Evolutionary conservation across 179 eudicot genomes (phyloP), one percentile per base, ranked within the genome.

Genomic region (Spinacia oleracea): DNA sequence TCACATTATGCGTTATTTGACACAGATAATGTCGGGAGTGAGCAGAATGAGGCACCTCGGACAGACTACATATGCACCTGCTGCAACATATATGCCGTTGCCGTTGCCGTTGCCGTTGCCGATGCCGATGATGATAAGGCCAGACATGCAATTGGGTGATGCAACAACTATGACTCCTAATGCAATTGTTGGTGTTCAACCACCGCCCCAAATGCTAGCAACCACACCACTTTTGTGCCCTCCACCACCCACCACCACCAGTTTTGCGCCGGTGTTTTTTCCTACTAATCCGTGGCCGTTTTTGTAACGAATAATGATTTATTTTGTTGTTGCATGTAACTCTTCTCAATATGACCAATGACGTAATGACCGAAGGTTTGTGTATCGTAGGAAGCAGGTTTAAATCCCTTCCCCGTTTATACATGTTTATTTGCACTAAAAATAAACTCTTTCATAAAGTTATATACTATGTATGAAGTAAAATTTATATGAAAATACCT

Each of bases 91-190:
- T 40, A n/a, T 67, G 50, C 51, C 72, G 6, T n/a, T n/a, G n/a
- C n/a, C n/a, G n/a, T n/a, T n/a, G n/a, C n/a, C n/a, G n/a, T n/a
- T n/a, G n/a, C n/a, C n/a, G n/a, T n/a, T n/a, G n/a, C n/a, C n/a
- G n/a, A n/a, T n/a, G n/a, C n/a, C n/a, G n/a, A n/a, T 67, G 72
- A 40, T 67, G 72, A 40, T 67, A 25, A 66, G 23, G 45, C 48
- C 50, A 2, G 9, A 40, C 32, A 12, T 67, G 27, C 46, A 38
- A 66, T 21, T 67, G 14, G 29, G 50, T 20, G 29, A 27, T 21
- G 20, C 21, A 40, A 40, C n/a, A n/a, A n/a, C 3, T 67, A 42
- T 27, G 40, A 29, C 20, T 63, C 68, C 20, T 64, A 16, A 16
- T 64, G 69, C 42, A 64, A 32, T 64, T 32, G 40, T 0, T 64